A percentile compares a stretch with the other conserved stretches of the same genome.
These are phyloP conservation scores for Candida dendrica DNA, from an alignment of 805 yeast genomes.

Conservation along the genomic window DNA sequence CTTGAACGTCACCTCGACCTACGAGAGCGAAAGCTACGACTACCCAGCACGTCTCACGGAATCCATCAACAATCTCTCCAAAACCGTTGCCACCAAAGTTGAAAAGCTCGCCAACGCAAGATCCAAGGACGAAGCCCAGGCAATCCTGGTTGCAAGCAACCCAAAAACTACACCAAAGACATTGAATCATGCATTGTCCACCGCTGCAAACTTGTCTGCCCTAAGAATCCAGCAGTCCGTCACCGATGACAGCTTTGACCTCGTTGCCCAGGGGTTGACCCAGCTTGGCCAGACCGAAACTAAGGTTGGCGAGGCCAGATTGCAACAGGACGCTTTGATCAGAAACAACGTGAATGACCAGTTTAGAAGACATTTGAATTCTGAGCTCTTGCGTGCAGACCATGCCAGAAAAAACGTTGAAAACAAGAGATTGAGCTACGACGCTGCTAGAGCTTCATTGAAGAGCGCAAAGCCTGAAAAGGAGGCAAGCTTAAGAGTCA, in stretches of 20 bases:
- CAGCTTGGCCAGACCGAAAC: conserved; percentile 64
- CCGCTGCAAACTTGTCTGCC: conserved; percentile 53
- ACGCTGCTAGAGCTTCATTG: conserved; percentile 59
- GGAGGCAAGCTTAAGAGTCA: conserved; percentile 66
- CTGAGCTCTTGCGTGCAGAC: conserved; percentile 54
- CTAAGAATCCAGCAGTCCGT: conserved; percentile 22
- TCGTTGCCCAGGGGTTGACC: conserved; percentile 55
- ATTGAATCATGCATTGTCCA: conserved; percentile 70
- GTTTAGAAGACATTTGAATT: conserved; percentile 53
- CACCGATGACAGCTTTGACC: conserved; percentile 35
- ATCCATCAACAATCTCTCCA: conserved; percentile 66
- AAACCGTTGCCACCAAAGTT: conserved; percentile 56
- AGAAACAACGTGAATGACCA: conserved; percentile 62
- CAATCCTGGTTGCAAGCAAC: conserved; percentile 50
- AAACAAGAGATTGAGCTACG: conserved; percentile 71
- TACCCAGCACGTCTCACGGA: conserved; percentile 72
- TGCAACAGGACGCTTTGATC: conserved; percentile 74
- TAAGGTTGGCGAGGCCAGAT: conserved; percentile 74
- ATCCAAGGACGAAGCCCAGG: conserved; percentile 77
- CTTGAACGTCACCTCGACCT: conserved; percentile 43
- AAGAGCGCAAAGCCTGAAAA: conserved; percentile 50
- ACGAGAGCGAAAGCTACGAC: conserved; percentile 75
- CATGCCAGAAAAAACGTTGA: conserved; percentile 69
- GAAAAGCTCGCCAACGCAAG: conserved; percentile 64
- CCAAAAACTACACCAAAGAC: conserved; percentile 63